Evolutionary conservation across 352 stramenopile genomes (phyloP).

Genomic region (Pythium folliculosum): DNA sequence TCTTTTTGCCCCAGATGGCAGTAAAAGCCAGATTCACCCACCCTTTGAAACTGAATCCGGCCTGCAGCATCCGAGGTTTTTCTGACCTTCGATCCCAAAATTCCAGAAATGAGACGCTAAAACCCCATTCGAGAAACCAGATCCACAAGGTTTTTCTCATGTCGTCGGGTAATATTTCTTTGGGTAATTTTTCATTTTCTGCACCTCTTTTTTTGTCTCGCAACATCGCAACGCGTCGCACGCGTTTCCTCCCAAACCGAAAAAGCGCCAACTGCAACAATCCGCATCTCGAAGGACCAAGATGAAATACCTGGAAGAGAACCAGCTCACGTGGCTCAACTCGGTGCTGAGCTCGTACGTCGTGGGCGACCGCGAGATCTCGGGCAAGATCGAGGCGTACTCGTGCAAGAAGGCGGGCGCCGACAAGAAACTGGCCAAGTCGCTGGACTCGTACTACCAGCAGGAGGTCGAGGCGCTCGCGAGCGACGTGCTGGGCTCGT

Average conservation of each 20-base stretch:
- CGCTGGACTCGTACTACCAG: conserved; percentile 87
- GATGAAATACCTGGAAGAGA: conserved; percentile 95
- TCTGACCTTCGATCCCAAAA: conserved; percentile 1
- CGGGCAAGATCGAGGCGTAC: conserved; percentile 89
- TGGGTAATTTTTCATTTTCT: background rate
- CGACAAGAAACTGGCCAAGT: conserved; percentile 92
- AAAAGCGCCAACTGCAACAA: conserved; percentile 25
- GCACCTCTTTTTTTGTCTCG: background rate
- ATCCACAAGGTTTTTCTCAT: conserved; percentile 11
- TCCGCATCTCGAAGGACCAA: background rate
- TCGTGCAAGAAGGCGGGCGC: conserved; percentile 92
- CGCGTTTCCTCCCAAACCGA: background rate
- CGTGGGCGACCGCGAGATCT: conserved; percentile 87
- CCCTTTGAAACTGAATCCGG: conserved; percentile 11
- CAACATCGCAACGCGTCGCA: background rate
- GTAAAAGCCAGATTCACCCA: conserved; percentile 3
- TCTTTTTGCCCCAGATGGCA: background rate
- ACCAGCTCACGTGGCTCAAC: conserved; percentile 88
- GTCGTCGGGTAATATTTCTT: too few relatives aligned
- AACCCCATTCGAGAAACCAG: conserved; percentile 1
- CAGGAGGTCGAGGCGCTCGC: conserved; percentile 64
- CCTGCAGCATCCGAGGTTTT: conserved; percentile 1
- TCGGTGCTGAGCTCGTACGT: conserved; percentile 85
- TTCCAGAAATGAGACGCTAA: background rate
- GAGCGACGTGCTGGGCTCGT: conserved; percentile 61